phyloP scores from a whole-genome alignment of 2,329 filamentous ascomycete genomes.

The Nigrospora oryzae region DNA sequence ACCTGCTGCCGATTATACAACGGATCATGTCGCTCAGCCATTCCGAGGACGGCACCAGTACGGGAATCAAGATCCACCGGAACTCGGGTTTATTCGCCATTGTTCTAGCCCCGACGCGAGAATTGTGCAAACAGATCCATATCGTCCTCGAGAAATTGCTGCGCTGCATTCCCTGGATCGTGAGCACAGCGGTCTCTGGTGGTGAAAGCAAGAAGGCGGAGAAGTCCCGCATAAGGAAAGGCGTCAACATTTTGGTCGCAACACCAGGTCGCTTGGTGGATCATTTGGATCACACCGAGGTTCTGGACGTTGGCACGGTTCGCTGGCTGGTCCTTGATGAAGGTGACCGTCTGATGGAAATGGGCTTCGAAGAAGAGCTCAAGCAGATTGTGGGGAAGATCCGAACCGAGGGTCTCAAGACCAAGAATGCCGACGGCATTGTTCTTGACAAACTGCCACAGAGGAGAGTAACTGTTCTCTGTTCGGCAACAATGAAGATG shows the following conservation, averaged over 20 bases:
- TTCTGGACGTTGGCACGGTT: slow-evolving; percentile 78
- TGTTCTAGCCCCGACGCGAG: slow-evolving; percentile 86
- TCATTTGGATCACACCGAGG: slow-evolving; percentile 87
- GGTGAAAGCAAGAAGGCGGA: slow-evolving; percentile 69
- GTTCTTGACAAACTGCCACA: slow-evolving; percentile 59
- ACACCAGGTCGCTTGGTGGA: slow-evolving; percentile 88
- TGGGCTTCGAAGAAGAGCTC: slow-evolving; percentile 93
- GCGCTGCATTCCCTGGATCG: slow-evolving; percentile 87
- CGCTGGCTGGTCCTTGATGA: slow-evolving; percentile 94
- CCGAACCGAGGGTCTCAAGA: slow-evolving; percentile 52
- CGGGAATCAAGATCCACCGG: slow-evolving; percentile 57
- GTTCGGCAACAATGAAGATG: slow-evolving; percentile 97
- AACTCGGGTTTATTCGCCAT: slow-evolving; percentile 90
- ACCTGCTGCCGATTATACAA: slow-evolving; percentile 86
- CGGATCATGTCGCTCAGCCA: slow-evolving; percentile 71
- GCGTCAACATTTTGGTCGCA: slow-evolving; percentile 89
- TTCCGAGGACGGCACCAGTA: slow-evolving; percentile 33
- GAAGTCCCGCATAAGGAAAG: slow-evolving; percentile 88
- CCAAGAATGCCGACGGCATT: slow-evolving; percentile 49
- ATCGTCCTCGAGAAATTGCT: slow-evolving; percentile 77
- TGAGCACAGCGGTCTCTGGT: slow-evolving; percentile 73
- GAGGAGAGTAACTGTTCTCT: slow-evolving; percentile 78
- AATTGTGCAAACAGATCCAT: slow-evolving; percentile 90
- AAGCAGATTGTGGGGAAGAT: slow-evolving; percentile 78
- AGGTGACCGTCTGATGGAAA: slow-evolving; percentile 95